Evolutionary conservation across 371 early-diverging fungal genomes (phyloP).

Genomic region (Mycotypha africana): DNA sequence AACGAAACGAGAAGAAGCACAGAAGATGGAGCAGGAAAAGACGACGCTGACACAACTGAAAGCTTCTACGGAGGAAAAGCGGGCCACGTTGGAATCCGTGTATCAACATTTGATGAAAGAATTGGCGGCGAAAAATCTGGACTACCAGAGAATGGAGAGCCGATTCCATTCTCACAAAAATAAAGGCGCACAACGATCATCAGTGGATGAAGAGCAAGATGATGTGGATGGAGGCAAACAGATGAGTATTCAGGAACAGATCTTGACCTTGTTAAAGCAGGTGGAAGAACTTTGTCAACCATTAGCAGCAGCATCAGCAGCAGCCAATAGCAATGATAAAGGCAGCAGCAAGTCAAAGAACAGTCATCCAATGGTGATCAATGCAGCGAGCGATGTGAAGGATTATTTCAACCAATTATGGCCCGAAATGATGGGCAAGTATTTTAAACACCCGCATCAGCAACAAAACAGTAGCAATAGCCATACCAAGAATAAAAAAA

Average conservation of each 20-base stretch:
- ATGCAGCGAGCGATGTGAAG: neutral
- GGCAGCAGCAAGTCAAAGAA: neutral
- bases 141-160: conserved; percentile 30
- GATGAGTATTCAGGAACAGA: no score
- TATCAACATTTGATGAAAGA: conserved; percentile 18
- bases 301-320: no score
- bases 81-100: conserved; percentile 2
- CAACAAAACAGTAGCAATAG: no score
- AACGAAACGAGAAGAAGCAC: conserved; percentile 1
- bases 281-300: no score
- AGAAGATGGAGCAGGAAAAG: conserved; percentile 1
- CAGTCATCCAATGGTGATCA: neutral
- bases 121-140: conserved; percentile 18
- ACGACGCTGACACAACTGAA: neutral
- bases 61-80: conserved; percentile 2
- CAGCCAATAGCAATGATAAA: no score
- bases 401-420: conserved; percentile 12
- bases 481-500: no score
- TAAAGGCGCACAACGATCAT: conserved; percentile 23
- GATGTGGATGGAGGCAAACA: no score
- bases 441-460: no score
- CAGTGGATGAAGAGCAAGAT: neutral
- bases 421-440: conserved; percentile 10
- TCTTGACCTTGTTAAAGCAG: no score
- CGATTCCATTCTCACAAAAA: conserved; percentile 30